A percentile compares a stretch with the other conserved stretches of the same genome.
These are phyloP conservation scores for Pholiota microspora DNA, from an alignment of 768 basidiomycete species.

Conservation along the genomic window DNA sequence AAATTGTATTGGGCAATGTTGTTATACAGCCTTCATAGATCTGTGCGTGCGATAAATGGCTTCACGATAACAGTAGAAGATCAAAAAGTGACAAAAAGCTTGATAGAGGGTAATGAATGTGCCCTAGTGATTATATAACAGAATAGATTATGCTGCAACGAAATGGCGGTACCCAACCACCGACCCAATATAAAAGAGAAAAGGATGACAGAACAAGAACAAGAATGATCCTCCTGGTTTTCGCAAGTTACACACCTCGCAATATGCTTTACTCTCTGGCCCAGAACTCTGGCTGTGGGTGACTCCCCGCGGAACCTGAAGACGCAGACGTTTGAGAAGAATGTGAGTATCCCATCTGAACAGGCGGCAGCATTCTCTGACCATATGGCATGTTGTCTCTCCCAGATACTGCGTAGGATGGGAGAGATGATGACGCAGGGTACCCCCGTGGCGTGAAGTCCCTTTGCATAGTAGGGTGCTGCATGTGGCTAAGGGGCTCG, in stretches of 20 bases:
- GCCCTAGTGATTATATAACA: constrained; percentile 6
- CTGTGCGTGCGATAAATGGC: background rate
- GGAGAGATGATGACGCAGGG: constrained; percentile 16
- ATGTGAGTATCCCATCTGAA: constrained; percentile 25
- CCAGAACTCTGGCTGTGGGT: constrained; percentile 21
- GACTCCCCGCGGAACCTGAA: constrained; percentile 19
- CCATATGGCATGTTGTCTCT: constrained; percentile 23
- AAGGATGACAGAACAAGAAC: background rate
- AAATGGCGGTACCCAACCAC: constrained; percentile 1
- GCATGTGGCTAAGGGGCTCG: constrained; percentile 17
- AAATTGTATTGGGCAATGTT: constrained; percentile 12
- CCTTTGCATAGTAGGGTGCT: constrained; percentile 13
- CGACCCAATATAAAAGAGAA: constrained; percentile 6
- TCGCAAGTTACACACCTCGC: background rate
- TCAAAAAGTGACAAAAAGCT: constrained; percentile 1
- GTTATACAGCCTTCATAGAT: background rate
- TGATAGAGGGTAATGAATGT: constrained; percentile 3
- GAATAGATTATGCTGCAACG: constrained; percentile 3
- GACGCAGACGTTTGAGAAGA: constrained; percentile 17
- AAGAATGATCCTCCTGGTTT: background rate
- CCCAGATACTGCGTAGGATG: constrained; percentile 13
- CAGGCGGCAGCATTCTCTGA: constrained; percentile 26
- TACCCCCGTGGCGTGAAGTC: constrained; percentile 16
- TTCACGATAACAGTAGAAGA: constrained; percentile 5
- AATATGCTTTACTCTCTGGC: constrained; percentile 16